Base-by-base conservation (phyloP, 306 rosid genomes). In the Arachis hypogaea region DNA sequence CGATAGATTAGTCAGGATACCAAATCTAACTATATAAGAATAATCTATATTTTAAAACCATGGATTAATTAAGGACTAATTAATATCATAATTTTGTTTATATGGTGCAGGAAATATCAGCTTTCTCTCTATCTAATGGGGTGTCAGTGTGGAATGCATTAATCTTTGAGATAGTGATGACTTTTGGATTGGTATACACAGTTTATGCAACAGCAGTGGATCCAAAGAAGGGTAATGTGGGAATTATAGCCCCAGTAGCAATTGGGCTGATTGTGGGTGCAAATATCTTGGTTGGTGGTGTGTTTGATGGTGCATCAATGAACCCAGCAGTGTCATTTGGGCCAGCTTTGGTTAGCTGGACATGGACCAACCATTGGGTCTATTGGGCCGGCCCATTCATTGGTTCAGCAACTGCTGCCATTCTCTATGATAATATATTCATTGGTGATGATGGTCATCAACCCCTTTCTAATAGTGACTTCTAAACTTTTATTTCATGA, bases 291-390 rank as follows among this genome's bases (percentile, higher is more conserved):
- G 93, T 60, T 49, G 96, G 96, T 7, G 93, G 93, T 58, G 83
- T 87, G 9, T 90, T 90, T 67, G 96, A 90, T 64, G 96, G 93
- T 10, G 93, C 91, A 54, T 86, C 89, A 29, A 86, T 89, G 88
- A 86, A 89, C 81, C 94, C 41, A 49, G 76, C 71, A 28, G 76
- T 69, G 30, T 69, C 59, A 0, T 77, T 77, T 62, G 81, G 81
- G 4, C 91, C 91, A 5, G 85, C 89, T 5, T 52, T 90, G 14
- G 85, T 86, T 50, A 87, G 85, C 76, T 54, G 88, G 83, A 46
- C 86, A 5, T 87, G 96, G 96, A 77, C 81, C 2, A 64, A 87
- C 81, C 93, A 90, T 43, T 90, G 91, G 93, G 88, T 90, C 56
- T 90, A 90, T 45, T 86, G 96, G 90, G 66, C 66, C 0, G 89